Evolutionary conservation across 768 basidiomycete genomes (phyloP), one percentile per base, ranked within the genome.

Genomic region (Boletus subparvulus): DNA sequence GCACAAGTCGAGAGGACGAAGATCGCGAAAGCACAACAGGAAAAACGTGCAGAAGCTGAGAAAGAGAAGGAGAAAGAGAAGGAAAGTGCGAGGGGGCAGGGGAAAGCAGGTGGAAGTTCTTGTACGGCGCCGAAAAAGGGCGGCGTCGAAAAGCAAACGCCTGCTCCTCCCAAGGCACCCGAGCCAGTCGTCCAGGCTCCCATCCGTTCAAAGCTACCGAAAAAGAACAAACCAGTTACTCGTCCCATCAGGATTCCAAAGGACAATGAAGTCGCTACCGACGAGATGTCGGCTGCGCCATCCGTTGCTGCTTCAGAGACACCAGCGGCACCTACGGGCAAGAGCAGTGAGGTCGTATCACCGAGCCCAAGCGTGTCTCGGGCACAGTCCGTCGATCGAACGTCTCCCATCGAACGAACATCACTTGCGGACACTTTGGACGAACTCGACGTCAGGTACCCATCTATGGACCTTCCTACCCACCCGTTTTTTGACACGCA

Each of bases 121-220:
- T 16, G 65, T 14, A 26, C 45, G 7, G 45, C 60, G 2, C 46
- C 42, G 9, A 68, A 69, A 36, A 71, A 60, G 44, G 40, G 50
- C 2, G 21, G 58, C 21, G 36, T 43, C 13, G 59, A 68, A 24
- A 73, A 69, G 42, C 61, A 62, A 36, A n/a, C 59, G 2, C 21
- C 63, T 11, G 44, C 58, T 5, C 50, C 67, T 36, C 41, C 59
- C n/a, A 67, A 65, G 49, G 50, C 33, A 4, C 61, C 61, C 4
- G 78, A 81, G 44, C 72, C 76, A n/a, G 66, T 71, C 6, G 64
- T 77, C 4, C 90, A 91, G 65, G 84, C 83, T 12, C 89, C 90
- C 17, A 81, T 92, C 35, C 75, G 90, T 40, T 91, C 90, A 24
- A 91, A 86, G 70, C 86, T 90, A 72, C 87, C 90, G 6, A 92